phyloP scores from a whole-genome alignment of 2,329 filamentous ascomycete species.

The Sporothrix pallida region DNA sequence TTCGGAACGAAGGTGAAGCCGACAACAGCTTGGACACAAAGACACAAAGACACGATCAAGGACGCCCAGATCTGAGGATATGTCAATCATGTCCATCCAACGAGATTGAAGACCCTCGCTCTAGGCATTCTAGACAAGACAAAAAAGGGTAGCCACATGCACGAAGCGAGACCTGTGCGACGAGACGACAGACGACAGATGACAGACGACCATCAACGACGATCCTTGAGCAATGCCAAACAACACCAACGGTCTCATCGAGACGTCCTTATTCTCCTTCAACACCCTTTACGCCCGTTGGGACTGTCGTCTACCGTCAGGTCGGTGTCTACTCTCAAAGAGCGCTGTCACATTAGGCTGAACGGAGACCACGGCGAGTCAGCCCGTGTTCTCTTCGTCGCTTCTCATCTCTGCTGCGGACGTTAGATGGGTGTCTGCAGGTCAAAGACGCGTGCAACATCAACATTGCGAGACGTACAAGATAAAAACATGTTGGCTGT shows the following conservation, averaged over 20 bases:
- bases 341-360: neutral
- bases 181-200: neutral
- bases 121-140: neutral
- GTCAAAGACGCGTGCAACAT: neutral
- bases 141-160: conserved; percentile 13
- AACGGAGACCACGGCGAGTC: conserved; percentile 8
- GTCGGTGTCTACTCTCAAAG: neutral
- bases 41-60: conserved; percentile 3
- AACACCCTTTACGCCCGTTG: conserved; percentile 10
- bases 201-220: neutral
- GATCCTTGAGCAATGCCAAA: neutral
- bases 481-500: no score
- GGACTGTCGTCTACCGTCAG: conserved; percentile 15
- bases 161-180: conserved; percentile 28
- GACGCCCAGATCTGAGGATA: conserved; percentile 1
- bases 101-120: neutral
- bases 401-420: neutral
- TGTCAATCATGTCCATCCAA: neutral
- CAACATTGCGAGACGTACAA: neutral
- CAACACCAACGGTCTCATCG: no score
- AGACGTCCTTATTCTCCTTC: neutral
- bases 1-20: neutral
- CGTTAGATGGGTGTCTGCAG: neutral
- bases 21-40: no score
- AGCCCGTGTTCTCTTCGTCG: neutral